Conservation (phyloP, 176 grass and related monocot species). For the Ananas comosus region DNA sequence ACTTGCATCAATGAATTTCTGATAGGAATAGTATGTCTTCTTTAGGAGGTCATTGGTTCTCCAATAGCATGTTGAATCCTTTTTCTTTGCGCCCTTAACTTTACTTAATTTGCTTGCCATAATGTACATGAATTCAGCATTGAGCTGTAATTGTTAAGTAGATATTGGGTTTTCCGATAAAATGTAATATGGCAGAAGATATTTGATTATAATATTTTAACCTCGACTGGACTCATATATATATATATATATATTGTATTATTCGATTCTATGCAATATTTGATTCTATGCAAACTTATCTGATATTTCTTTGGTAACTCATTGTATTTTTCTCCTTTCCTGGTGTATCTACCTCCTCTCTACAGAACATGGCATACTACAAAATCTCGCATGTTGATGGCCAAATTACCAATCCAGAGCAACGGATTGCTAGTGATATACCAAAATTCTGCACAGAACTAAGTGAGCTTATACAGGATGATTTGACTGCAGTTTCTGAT, state of each 20-base stretch:
- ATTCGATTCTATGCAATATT: background rate
- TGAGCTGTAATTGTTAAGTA: background rate
- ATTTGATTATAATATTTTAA: too few species aligned
- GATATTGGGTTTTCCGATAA: background rate
- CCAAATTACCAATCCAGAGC: constrained; percentile 81
- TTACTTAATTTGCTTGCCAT: background rate
- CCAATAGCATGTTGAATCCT: background rate
- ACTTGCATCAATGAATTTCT: too few species aligned
- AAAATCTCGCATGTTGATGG: constrained; percentile 96
- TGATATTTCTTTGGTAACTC: background rate
- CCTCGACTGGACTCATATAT: too few species aligned
- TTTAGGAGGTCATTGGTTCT: background rate
- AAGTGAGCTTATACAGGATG: constrained; percentile 95
- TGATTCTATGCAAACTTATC: background rate
- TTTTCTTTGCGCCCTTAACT: background rate
- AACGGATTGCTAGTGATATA: constrained; percentile 94
- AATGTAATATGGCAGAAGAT: background rate
- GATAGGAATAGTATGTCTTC: background rate
- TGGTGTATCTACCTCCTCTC: constrained; percentile 23
- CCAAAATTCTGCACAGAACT: constrained; percentile 94
- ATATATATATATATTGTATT: background rate
- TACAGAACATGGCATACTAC: constrained; percentile 99
- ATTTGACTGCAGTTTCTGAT: constrained; percentile 87
- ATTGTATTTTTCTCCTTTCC: background rate
- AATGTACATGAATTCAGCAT: background rate